A percentile compares a stretch with the other conserved stretches of the same genome.
phyloP scores from a whole-genome alignment of 2,329 filamentous ascomycete species.

The Colletotrichum caudatum region DNA sequence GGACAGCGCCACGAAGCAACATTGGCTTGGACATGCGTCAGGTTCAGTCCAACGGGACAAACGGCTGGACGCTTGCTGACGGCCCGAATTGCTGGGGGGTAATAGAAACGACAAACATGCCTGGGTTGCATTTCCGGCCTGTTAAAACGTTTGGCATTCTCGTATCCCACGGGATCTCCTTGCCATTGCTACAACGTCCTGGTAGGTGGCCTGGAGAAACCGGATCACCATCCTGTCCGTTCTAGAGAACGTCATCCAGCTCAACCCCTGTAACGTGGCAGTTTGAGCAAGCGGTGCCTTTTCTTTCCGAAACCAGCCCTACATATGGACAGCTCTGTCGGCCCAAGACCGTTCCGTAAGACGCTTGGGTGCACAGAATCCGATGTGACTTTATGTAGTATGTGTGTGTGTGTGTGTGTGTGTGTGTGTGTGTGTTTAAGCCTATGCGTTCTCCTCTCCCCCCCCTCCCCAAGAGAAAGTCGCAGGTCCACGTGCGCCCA shows the following conservation, averaged over 20 bases:
- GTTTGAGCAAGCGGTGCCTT: constrained; percentile 21
- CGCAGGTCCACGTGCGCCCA: constrained; percentile 39
- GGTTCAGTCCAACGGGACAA: constrained; percentile 25
- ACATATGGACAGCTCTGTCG: constrained; percentile 26
- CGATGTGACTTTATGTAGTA: constrained; percentile 8
- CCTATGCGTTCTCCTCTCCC: constrained; percentile 1
- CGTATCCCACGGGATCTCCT: not conserved
- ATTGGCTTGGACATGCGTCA: constrained; percentile 20
- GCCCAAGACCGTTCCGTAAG: constrained; percentile 26
- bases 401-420: constrained; percentile 2
- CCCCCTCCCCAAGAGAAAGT: not conserved
- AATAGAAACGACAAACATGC: not conserved
- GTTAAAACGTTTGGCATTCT: not conserved
- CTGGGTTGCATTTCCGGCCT: not conserved
- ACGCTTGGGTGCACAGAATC: constrained; percentile 33
- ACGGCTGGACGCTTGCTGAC: not conserved
- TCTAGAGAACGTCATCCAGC: constrained; percentile 22
- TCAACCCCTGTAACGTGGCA: constrained; percentile 8
- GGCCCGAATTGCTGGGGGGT: not conserved
- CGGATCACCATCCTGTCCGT: not conserved
- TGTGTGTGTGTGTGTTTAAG: constrained; percentile 1
- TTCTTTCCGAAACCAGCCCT: constrained; percentile 33
- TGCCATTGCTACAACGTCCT: not conserved
- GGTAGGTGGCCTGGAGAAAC: not conserved
- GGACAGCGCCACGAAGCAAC: not conserved